Percentiles rank a stretch among this genome's conserved stretches.
These are phyloP conservation scores for Trichoderma orchidacearum DNA, from an alignment of 495 filamentous ascomycete species.

Conservation along the genomic window DNA sequence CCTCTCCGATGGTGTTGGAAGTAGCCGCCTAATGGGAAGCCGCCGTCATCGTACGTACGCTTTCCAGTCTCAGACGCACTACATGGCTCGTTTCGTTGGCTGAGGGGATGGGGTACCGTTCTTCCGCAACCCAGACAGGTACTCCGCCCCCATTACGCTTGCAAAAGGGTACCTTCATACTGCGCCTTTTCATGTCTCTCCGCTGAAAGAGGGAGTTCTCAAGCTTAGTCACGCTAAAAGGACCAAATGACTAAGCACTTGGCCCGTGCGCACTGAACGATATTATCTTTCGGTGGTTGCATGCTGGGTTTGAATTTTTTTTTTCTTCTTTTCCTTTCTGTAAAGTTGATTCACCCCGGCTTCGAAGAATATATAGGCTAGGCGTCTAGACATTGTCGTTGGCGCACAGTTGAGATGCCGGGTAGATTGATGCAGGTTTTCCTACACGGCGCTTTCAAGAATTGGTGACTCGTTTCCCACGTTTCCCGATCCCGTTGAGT, in stretches of 20 bases:
- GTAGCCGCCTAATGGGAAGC: background rate
- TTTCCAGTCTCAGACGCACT: background rate
- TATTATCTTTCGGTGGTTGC: constrained; percentile 6
- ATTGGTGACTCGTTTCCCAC: constrained; percentile 29
- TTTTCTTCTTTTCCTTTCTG: constrained; percentile 18
- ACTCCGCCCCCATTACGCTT: background rate
- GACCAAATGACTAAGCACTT: background rate
- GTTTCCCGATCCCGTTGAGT: constrained; percentile 37
- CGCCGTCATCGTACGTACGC: constrained; percentile 1
- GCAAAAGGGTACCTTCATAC: background rate
- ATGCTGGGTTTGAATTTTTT: constrained; percentile 2
- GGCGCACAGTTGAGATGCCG: constrained; percentile 34
- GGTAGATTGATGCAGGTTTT: constrained; percentile 24
- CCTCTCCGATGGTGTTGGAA: constrained; percentile 2
- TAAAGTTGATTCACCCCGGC: constrained; percentile 32
- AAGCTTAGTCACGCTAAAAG: no score
- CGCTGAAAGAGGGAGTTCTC: no score
- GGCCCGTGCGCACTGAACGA: constrained; percentile 7
- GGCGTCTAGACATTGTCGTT: constrained; percentile 13
- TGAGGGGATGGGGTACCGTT: background rate
- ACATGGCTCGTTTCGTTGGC: background rate
- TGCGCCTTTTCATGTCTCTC: background rate
- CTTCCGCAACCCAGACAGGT: background rate
- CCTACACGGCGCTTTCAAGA: constrained; percentile 29
- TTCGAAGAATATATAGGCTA: constrained; percentile 26